Evolutionary conservation across 169 alveolate genomes (phyloP).

Genomic region (Plasmodium sp.): DNA sequence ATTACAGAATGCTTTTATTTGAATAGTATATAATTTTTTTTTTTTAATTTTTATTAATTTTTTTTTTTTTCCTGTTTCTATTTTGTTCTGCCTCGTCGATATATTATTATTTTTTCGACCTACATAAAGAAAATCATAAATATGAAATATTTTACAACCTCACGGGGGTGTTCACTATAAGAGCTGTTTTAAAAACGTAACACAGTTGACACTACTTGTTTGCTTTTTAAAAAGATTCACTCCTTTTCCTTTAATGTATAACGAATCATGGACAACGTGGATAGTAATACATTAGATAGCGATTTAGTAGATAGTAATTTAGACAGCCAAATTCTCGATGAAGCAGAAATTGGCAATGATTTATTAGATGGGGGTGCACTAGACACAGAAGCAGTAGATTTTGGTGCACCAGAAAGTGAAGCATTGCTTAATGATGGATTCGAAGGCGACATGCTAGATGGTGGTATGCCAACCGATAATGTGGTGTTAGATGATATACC

Average conservation of each 20-base stretch:
- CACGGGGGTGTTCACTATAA: background rate
- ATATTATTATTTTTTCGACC: background rate
- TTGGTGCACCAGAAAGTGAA: background rate
- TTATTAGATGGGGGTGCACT: background rate
- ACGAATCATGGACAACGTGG: background rate
- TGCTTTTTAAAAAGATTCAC: background rate
- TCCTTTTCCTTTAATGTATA: background rate
- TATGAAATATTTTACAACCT: background rate
- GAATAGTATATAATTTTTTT: background rate
- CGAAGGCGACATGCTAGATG: background rate
- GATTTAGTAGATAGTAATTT: background rate
- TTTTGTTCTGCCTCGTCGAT: background rate
- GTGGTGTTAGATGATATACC: background rate
- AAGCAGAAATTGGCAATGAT: background rate
- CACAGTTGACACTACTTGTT: background rate
- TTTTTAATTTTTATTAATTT: background rate
- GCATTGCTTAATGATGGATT: background rate
- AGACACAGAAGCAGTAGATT: background rate
- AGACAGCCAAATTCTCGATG: background rate
- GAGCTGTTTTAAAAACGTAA: background rate
- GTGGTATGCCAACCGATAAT: background rate
- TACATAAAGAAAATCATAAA: background rate
- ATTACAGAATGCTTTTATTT: background rate
- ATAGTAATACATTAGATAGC: background rate
- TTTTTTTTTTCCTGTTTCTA: background rate